Percentiles rank a stretch among this genome's conserved stretches.
Conservation (phyloP, 441 rosid genomes). For the Erodium moschatum region DNA sequence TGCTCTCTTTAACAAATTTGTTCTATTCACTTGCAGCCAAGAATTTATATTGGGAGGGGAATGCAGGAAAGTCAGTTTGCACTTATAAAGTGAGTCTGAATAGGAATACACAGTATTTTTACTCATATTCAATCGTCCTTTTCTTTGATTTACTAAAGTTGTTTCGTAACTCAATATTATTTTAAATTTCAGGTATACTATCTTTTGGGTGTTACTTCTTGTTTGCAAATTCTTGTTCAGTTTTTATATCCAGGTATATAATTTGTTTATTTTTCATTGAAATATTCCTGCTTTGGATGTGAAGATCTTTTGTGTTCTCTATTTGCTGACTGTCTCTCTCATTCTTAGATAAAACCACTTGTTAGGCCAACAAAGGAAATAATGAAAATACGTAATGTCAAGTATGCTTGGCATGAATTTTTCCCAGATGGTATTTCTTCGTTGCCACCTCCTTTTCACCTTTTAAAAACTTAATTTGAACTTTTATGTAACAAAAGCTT, state of each 20-base stretch:
- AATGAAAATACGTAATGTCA: slow-evolving; percentile 55
- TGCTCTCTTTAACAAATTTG: slow-evolving; percentile 15
- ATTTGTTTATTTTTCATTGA: slow-evolving; percentile 15
- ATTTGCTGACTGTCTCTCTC: slow-evolving; percentile 10
- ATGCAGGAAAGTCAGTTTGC: slow-evolving; percentile 99
- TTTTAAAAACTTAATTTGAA: slow-evolving; percentile 6
- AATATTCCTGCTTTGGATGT: background rate
- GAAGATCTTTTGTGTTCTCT: slow-evolving; percentile 11
- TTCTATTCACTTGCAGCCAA: slow-evolving; percentile 53
- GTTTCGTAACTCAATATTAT: background rate
- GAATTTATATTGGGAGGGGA: slow-evolving; percentile 93
- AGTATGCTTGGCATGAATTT: slow-evolving; percentile 86
- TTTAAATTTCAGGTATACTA: slow-evolving; percentile 61
- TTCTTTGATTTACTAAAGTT: background rate
- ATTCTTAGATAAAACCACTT: slow-evolving; percentile 59
- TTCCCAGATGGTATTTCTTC: slow-evolving; percentile 56
- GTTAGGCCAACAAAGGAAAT: slow-evolving; percentile 91
- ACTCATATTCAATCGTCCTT: slow-evolving; percentile 8
- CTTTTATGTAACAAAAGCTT: slow-evolving; percentile 10
- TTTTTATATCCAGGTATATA: slow-evolving; percentile 68
- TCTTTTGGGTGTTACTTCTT: slow-evolving; percentile 76
- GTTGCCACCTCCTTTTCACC: slow-evolving; percentile 20
- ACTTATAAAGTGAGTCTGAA: slow-evolving; percentile 68
- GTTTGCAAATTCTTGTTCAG: slow-evolving; percentile 63
- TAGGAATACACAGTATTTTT: background rate